Evolutionary conservation across 441 rosid genomes (phyloP), one percentile per base, ranked within the genome.

Genomic region (Populus hybrid): DNA sequence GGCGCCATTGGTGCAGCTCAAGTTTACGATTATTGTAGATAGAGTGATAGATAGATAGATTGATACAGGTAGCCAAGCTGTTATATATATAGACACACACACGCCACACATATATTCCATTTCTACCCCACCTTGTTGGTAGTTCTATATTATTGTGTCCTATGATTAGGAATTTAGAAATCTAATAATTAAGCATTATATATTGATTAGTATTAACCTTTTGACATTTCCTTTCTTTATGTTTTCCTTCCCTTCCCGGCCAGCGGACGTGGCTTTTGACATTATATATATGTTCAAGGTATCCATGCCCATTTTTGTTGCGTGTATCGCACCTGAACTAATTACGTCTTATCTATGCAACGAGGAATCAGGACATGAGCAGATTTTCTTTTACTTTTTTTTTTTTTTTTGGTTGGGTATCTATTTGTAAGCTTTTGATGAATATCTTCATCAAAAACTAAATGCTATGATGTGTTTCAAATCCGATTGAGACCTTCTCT

Each of bases 1-100:
- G 32, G 32, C 32, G 87, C 85, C 24, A 6, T 65, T 68, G 81
- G 72, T 69, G 76, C 73, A 21, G 61, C 81, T 66, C 67, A 73
- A 54, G 61, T 4, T 54, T 54, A 54, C 61, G 61, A 54, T 8
- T 54, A 54, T 1, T 54, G 61, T 30, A 30, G 32, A 14, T 50
- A 14, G 14, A 50, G 5, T 4, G 20, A 14, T 1, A 18, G n/a
- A 54, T 54, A 54, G 14, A 18, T 20, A 5, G 61, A 54, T 0
- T 6, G 6, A 54, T 6, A 4, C 0, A 50, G 57, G 20, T 50
- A 50, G 57, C 57, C 20, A 50, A 50, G 57, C 20, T 1, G 6
- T 46, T 46, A 14, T 1, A 50, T 50, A 50, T 14, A 50, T 14
- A 50, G 20, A 14, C 20, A 50, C 57, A 38, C 46, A 14, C 57